Evolutionary conservation across 2,329 filamentous ascomycete genomes (phyloP), one percentile per base, ranked within the genome.

Genomic region (Bisporella sp.): DNA sequence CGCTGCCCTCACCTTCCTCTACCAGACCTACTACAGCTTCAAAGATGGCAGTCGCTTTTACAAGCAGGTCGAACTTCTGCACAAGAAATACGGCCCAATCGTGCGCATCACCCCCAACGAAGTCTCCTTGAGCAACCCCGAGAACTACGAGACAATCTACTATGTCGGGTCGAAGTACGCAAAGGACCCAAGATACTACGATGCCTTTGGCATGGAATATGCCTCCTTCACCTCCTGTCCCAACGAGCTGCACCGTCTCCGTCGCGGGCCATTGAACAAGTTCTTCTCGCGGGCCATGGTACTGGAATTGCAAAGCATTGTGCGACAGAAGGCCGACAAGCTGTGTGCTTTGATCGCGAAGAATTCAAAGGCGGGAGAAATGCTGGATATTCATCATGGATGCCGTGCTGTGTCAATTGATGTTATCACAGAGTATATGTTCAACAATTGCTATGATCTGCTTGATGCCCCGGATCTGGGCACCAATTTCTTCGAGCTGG

Each of bases 41-140:
- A 45, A 28, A 6, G 46, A 46, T 35, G 47, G 45, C 21, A 55
- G 50, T 31, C 39, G 41, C 5, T 57, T 48, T 21, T 54, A 52
- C 39, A 11, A 31, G 8, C 41, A 53, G 31, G 29, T 55, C 32
- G 32, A 32, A 6, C n/a, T 47, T 13, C 44, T 56, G 11, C 55
- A 57, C 44, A 28, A 48, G 35, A 49, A 48, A 44, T 55, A 57
- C 40, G 54, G 54, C 44, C 58, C 59, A 2, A 49, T 62, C 37
- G 52, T 62, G 13, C 55, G 59, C 21, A 59, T 60, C 41, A 58
- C 54, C 6, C 59, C 58, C 32, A 49, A 58, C 33, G 57, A 62
- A 52, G 50, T 62, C 13, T 57, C 60, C 47, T 55, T 60, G 41
- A 54, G 53, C 50, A 59, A 62, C 43, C 52, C 54, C 5, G 51